phyloP scores from a whole-genome alignment of 1,284 basidiomycete species.

The Tilletia caries region DNA sequence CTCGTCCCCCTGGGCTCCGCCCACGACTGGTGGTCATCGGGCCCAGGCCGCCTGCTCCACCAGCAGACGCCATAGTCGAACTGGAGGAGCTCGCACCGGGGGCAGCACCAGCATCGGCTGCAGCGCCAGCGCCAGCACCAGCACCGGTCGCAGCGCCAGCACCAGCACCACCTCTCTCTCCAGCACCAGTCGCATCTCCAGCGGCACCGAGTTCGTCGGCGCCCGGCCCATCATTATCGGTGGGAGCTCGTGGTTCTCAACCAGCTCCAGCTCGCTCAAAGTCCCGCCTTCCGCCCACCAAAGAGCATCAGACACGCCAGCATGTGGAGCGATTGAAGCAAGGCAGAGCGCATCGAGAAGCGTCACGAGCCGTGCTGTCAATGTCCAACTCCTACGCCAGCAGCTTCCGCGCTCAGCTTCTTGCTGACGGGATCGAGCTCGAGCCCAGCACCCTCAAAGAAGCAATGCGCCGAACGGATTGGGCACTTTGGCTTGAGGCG shows the following conservation, averaged over 20 bases:
- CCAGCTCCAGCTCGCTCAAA: too few species aligned
- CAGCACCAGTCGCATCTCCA: neutral
- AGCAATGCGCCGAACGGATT: conserved; percentile 40
- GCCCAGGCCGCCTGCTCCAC: too few species aligned
- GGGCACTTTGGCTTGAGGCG: conserved; percentile 46
- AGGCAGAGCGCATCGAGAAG: neutral
- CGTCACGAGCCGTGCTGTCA: neutral
- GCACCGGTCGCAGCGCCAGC: neutral
- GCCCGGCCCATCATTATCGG: too few species aligned
- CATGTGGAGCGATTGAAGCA: neutral
- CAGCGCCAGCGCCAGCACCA: neutral
- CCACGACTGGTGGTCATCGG: neutral
- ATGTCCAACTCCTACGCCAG: neutral
- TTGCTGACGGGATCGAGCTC: neutral
- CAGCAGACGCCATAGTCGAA: too few species aligned
- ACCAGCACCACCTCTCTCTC: too few species aligned
- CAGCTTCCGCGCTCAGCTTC: neutral
- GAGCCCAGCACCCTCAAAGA: conserved; percentile 35
- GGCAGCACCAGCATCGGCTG: neutral
- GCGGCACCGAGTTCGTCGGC: neutral
- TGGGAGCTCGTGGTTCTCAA: too few species aligned
- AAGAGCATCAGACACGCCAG: neutral
- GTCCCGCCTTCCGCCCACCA: neutral
- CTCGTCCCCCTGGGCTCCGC: neutral
- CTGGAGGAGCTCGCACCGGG: neutral